A percentile compares a stretch with the other conserved stretches of the same genome.
phyloP scores from a whole-genome alignment of 345 rosid genomes.

The Zanthoxylum bungeanum region DNA sequence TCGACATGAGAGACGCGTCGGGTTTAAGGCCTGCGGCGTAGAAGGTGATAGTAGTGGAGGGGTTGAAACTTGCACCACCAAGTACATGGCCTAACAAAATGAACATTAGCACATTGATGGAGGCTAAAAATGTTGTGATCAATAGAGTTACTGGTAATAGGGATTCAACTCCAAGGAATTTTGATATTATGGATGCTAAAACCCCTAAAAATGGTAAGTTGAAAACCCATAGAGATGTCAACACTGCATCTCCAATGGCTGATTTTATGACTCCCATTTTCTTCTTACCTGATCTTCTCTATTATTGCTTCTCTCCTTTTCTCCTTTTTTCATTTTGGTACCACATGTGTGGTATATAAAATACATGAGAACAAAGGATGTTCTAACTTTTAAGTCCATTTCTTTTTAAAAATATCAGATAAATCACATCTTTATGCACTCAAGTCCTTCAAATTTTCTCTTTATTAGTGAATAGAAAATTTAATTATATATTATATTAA shows the following conservation, averaged over 20 bases:
- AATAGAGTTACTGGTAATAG: conserved; percentile 15
- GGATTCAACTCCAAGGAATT: conserved; percentile 24
- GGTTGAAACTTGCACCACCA: conserved; percentile 63
- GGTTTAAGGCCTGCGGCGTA: conserved; percentile 39
- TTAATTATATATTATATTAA: no score
- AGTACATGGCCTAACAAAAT: conserved; percentile 25
- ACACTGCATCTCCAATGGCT: conserved; percentile 40
- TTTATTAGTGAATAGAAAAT: background rate
- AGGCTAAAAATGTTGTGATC: conserved; percentile 29
- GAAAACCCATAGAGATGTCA: conserved; percentile 48
- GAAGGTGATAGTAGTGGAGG: conserved; percentile 40
- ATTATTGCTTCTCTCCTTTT: background rate
- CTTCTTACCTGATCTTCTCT: background rate
- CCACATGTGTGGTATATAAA: background rate
- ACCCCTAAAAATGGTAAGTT: conserved; percentile 28
- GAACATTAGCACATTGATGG: conserved; percentile 25
- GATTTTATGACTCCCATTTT: conserved; percentile 33
- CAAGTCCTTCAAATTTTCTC: background rate
- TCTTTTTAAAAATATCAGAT: background rate
- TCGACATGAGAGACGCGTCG: conserved; percentile 26
- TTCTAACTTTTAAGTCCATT: background rate
- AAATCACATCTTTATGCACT: background rate
- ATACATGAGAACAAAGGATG: background rate
- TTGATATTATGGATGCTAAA: conserved; percentile 19
- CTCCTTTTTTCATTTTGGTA: background rate